Base-by-base conservation (phyloP, 2,329 filamentous ascomycete genomes). In the Thielaviopsis populi region DNA sequence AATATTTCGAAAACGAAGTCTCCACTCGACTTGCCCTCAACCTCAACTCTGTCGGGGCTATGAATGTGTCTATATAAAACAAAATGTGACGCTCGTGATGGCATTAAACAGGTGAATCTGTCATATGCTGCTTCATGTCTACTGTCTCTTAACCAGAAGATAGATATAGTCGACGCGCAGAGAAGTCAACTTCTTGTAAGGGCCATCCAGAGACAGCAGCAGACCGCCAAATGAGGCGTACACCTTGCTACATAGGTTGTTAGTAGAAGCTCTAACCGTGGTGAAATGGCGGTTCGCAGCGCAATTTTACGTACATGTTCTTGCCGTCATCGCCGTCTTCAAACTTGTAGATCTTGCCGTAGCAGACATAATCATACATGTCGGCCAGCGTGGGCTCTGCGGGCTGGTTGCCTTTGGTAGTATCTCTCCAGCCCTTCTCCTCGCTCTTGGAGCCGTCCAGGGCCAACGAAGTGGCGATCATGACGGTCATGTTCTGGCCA, bases 161-260 rank as follows among this genome's bases (percentile, higher is more conserved):
- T 99, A 99, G 68, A 95, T 85, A 72, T 96, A 87, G 74, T 99
- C 94, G 71, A 96, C 92, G 70, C 91, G 84, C 71, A 99, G 77
- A 33, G 91, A 88, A 41, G 88, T 95, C 67, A 99, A 83, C 79
- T 96, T 96, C 80, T 94, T 95, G 75, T 95, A 94, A 1, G 94
- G 94, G 5, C 95, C 94, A 71, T 96, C 88, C 64, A 99, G 81
- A 70, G 87, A 90, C 76, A 97, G 86, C 70, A 99, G 76, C 68
- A 99, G 78, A 7, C 94, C 94, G 59, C 94, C 94, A 71, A 96
- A 99, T 1, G 91, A 96, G 69, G 95, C 82, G 75, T 92, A 99
- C 33, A 91, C 89, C 74, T 96, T 95, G 73, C 92, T 97, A 62
- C 61, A 50, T 2, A 11, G 11, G 11, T 10, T 50, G 46, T 50